These are phyloP conservation scores for Viridothelium virens DNA, from an alignment of 495 filamentous ascomycete species.

Conservation along the genomic window DNA sequence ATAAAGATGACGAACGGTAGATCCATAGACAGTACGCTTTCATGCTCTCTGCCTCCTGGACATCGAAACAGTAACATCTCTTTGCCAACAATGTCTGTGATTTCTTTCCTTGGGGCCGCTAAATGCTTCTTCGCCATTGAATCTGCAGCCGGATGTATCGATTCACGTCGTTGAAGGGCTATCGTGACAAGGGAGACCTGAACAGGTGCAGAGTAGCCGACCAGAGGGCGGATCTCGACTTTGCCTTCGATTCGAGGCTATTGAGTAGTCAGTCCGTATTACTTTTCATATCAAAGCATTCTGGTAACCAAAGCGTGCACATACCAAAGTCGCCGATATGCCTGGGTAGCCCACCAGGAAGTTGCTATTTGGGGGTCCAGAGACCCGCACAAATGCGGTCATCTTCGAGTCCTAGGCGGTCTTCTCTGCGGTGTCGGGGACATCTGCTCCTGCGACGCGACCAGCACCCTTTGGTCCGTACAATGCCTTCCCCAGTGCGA, in stretches of 20 bases:
- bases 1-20: conserved; percentile 96
- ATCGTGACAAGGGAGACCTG: conserved; percentile 89
- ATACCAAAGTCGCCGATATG: conserved; percentile 93
- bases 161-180: conserved; percentile 84
- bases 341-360: conserved; percentile 95
- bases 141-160: conserved; percentile 92
- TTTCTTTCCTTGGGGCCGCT: conserved; percentile 85
- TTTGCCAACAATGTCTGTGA: conserved; percentile 85
- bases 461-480: background rate
- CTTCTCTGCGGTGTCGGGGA: conserved; percentile 5
- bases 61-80: conserved; percentile 90
- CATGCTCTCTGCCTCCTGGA: conserved; percentile 69
- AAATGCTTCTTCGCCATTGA: conserved; percentile 87
- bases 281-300: background rate
- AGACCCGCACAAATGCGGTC: conserved; percentile 93
- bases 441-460: conserved; percentile 5
- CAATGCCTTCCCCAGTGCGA: no score
- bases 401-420: conserved; percentile 39
- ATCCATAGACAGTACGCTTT: conserved; percentile 93
- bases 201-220: conserved; percentile 79
- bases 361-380: conserved; percentile 92
- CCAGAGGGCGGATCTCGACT: conserved; percentile 85
- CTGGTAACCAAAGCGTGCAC: conserved; percentile 25
- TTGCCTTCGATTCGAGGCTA: conserved; percentile 91
- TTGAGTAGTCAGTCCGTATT: background rate